Conservation (phyloP, 1,284 basidiomycete species). For the Wallemia ichthyophaga region DNA sequence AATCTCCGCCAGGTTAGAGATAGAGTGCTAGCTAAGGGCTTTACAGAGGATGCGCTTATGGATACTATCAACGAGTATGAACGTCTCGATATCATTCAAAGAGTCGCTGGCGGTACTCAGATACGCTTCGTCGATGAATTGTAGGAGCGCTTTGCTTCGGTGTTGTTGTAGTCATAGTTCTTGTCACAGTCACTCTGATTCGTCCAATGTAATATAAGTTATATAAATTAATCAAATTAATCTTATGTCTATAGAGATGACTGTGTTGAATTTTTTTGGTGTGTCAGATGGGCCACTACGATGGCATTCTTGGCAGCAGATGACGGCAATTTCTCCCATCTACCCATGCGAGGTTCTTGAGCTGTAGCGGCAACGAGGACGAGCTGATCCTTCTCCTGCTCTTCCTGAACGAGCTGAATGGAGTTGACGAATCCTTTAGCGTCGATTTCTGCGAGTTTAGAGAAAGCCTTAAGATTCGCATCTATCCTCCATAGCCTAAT, state of each 20-base stretch:
- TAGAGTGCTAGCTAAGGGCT: slow-evolving; percentile 53
- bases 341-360: slow-evolving; percentile 59
- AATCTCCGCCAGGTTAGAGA: slow-evolving; percentile 55
- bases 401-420: slow-evolving; percentile 28
- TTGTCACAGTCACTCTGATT: too few species aligned
- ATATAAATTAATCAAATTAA: not conserved
- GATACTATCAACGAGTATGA: slow-evolving; percentile 61
- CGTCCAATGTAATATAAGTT: not conserved
- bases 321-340: slow-evolving; percentile 49
- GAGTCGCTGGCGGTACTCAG: slow-evolving; percentile 43
- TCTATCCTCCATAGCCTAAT: slow-evolving; percentile 75
- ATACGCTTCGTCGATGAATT: slow-evolving; percentile 20
- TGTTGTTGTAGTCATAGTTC: too few species aligned
- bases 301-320: slow-evolving; percentile 39
- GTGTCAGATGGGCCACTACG: slow-evolving; percentile 28
- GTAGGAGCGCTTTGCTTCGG: too few species aligned
- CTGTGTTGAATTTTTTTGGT: too few species aligned
- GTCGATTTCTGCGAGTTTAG: slow-evolving; percentile 24
- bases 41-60: slow-evolving; percentile 64
- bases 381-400: slow-evolving; percentile 12
- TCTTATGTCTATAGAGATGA: not conserved
- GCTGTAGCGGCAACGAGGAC: slow-evolving; percentile 50
- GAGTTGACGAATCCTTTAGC: slow-evolving; percentile 63
- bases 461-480: slow-evolving; percentile 39
- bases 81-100: slow-evolving; percentile 38